A percentile compares a stretch with the other conserved stretches of the same genome.
Evolutionary conservation across 1,284 basidiomycete species (phyloP).

Genomic region (Pterulicium gracile): DNA sequence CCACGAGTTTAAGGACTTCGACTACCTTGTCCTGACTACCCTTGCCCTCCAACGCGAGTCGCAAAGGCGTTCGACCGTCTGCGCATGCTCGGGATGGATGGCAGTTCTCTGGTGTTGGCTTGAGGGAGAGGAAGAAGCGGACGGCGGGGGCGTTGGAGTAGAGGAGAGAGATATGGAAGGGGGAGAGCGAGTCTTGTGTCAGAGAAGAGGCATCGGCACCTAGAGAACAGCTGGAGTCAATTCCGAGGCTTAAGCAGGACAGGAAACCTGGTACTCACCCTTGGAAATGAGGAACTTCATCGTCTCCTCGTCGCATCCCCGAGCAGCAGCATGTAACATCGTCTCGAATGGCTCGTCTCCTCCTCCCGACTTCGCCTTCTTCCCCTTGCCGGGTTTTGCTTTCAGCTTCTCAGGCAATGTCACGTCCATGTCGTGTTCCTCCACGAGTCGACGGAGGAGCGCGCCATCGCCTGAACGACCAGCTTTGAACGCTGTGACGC

Average conservation of each 20-base stretch:
- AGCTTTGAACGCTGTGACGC: constrained; percentile 21
- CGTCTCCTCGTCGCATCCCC: constrained; percentile 18
- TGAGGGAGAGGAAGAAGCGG: constrained; percentile 20
- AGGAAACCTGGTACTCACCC: too few relatives aligned
- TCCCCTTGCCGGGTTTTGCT: constrained; percentile 11
- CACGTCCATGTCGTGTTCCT: constrained; percentile 21
- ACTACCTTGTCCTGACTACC: constrained; percentile 9
- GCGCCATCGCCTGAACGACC: constrained; percentile 18
- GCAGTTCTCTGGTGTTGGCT: constrained; percentile 18
- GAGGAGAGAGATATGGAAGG: constrained; percentile 23
- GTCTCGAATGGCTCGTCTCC: constrained; percentile 17
- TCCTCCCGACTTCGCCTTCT: constrained; percentile 13
- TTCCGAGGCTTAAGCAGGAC: constrained; percentile 5
- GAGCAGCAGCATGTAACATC: constrained; percentile 24
- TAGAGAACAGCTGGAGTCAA: constrained; percentile 7
- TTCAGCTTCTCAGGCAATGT: constrained; percentile 17
- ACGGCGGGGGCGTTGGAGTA: constrained; percentile 20
- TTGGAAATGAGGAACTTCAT: constrained; percentile 23
- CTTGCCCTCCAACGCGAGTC: constrained; percentile 22
- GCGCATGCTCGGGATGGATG: constrained; percentile 24
- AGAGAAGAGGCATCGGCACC: constrained; percentile 20
- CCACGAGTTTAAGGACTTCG: constrained; percentile 20
- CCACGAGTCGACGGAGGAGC: constrained; percentile 16
- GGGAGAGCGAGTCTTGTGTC: constrained; percentile 20
- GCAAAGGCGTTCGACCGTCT: constrained; percentile 25